Evolutionary conservation across 2,329 filamentous ascomycete species (phyloP), one percentile per base, ranked within the genome.

Genomic region (Ascocoryne sarcoides): DNA sequence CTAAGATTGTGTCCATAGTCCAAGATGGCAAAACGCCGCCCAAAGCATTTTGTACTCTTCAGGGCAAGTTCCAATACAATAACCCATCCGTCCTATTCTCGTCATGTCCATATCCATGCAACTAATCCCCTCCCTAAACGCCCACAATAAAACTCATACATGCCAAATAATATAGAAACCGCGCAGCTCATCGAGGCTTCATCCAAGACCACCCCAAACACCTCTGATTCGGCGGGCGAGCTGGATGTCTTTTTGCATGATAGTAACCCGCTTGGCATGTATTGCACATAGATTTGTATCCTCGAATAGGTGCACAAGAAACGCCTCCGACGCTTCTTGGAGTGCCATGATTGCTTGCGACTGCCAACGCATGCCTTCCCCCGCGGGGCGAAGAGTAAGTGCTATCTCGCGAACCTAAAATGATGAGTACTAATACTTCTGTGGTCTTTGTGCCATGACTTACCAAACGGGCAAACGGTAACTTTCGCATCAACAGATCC

Each of bases 191-290:
- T 29, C n/a, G n/a, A 29, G 10, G 26, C 10, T n/a, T 29, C 37
- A 75, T 65, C 64, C 82, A 65, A 66, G 70, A 53, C 82, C 83
- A 34, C 79, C 84, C 83, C 83, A 89, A 33, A 80, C 74, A 10
- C 84, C 84, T 37, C 84, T 71, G 65, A 90, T 88, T 51, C 84
- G 69, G 56, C 84, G 70, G 15, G 90, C 90, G 45, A 96, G 75
- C 66, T 95, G 90, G 55, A 98, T 95, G 64, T 96, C 92, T 68
- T 95, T 95, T 65, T 92, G 88, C 85, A 94, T 90, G 55, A 95
- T 94, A 29, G 90, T 96, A 39, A 96, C 88, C 61, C 90, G 75
- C 69, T 95, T 95, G 47, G 90, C 92, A 65, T 96, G 90, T 55
- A 96, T 89, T 48, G 90, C 92, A 67, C 90, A 95, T 31, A 96